Evolutionary conservation across 768 basidiomycete species (phyloP), one percentile per base, ranked within the genome.

Genomic region (Boletus subcaerulescens): DNA sequence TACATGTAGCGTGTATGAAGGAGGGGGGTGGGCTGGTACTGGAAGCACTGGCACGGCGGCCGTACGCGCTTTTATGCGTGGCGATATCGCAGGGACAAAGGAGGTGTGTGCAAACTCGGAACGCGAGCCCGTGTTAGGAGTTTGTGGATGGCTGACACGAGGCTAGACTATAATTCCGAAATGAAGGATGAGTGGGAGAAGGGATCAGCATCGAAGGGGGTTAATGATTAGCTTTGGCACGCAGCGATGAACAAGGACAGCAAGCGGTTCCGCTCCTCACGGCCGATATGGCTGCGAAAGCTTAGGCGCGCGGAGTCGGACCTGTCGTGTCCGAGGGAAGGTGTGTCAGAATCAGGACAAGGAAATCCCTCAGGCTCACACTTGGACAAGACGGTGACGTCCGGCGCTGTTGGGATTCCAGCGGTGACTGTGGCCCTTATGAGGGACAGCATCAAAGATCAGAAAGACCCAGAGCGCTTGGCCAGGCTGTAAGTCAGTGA

Each of bases 1-100:
- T 86, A 86, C 67, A 83, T 73, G 63, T 83, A 83, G 55, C 79
- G 75, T 49, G 76, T 73, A 43, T 5, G 81, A 80, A 41, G 81
- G 71, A 36, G 81, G 74, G 81, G 74, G 80, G 79, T 80, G 60
- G 56, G 42, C 46, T 50, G 59, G 33, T 35, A 55, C 42, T 55
- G 60, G 60, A 57, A 44, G 50, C 55, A 57, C 56, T 57, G 61
- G 50, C 55, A 57, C 56, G 58, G 61, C 56, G 57, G 54, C 48
- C 51, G 52, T 22, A 36, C 57, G 65, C 54, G 71, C 66, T 66
- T 67, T 69, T 69, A 70, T 68, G 56, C 45, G 61, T 50, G 53
- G 60, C 48, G 64, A 63, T 69, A 65, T 60, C 58, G 60, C 66
- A 66, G 58, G 68, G 61, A 58, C 58, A 52, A 50, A 49, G 50